phyloP scores from a whole-genome alignment of 768 basidiomycete genomes.

The Austroboletus festivus region DNA sequence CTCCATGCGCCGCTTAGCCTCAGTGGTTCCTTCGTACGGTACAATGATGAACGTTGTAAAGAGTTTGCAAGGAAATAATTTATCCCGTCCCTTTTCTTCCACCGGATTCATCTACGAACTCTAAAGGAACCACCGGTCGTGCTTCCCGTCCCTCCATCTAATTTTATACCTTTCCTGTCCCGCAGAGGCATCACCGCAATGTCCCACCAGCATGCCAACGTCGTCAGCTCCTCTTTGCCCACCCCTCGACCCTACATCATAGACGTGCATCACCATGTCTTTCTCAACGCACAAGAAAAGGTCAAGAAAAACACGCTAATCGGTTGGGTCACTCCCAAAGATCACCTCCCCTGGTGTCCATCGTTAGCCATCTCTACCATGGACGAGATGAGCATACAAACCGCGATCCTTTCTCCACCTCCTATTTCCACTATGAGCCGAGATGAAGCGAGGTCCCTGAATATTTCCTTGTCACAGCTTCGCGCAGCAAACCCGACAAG shows the following conservation, averaged over 20 bases:
- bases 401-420: conserved; percentile 67
- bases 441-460: conserved; percentile 42
- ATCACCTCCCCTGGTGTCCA: conserved; percentile 64
- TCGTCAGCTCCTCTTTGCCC: not conserved
- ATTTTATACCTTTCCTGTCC: not conserved
- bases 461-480: conserved; percentile 45
- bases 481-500: conserved; percentile 48
- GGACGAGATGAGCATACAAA: conserved; percentile 55
- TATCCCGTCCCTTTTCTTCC: conserved; percentile 3
- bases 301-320: conserved; percentile 40
- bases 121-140: conserved; percentile 17
- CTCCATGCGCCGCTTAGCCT: conserved; percentile 59
- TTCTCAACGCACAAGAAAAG: conserved; percentile 53
- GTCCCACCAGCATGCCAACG: conserved; percentile 9
- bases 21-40: conserved; percentile 77
- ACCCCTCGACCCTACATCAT: conserved; percentile 32
- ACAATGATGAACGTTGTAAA: conserved; percentile 71
- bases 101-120: conserved; percentile 11
- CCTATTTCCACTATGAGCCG: conserved; percentile 48
- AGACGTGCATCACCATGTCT: conserved; percentile 80
- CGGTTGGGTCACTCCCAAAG: conserved; percentile 62
- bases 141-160: conserved; percentile 1
- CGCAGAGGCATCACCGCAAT: conserved; percentile 7
- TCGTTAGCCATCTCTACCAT: conserved; percentile 58
- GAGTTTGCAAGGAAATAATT: conserved; percentile 42